These are phyloP conservation scores for Microthyrium microscopicum DNA, from an alignment of 2,329 filamentous ascomycete genomes.

Conservation along the genomic window DNA sequence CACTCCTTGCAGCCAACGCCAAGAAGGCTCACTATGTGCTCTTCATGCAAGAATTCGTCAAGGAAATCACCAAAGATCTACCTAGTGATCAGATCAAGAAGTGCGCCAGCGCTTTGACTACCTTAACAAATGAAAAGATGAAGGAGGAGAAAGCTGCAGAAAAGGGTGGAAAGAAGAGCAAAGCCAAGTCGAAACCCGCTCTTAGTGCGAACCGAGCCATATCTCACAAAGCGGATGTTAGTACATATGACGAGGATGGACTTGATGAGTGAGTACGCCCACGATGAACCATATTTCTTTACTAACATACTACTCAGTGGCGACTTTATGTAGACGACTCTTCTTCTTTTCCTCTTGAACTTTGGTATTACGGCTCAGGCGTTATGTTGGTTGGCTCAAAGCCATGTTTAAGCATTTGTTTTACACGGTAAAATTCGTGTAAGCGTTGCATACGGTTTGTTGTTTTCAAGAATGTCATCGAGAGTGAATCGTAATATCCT, in stretches of 20 bases:
- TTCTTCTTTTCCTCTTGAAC: neutral
- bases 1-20: constrained; percentile 54
- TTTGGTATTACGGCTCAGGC: too few relatives aligned
- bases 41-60: constrained; percentile 82
- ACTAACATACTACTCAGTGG: constrained; percentile 31
- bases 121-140: constrained; percentile 92
- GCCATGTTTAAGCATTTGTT: too few relatives aligned
- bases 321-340: constrained; percentile 49
- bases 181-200: constrained; percentile 89
- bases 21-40: constrained; percentile 85
- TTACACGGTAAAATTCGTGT: too few relatives aligned
- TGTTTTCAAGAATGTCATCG: too few relatives aligned
- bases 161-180: constrained; percentile 91
- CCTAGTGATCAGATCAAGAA: constrained; percentile 95
- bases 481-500: too few relatives aligned
- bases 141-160: constrained; percentile 92
- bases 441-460: too few relatives aligned
- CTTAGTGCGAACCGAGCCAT: constrained; percentile 50
- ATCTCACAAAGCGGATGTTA: constrained; percentile 45
- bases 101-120: constrained; percentile 72
- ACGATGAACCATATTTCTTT: neutral
- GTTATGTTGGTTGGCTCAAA: too few relatives aligned
- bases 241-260: constrained; percentile 59
- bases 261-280: constrained; percentile 60
- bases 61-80: constrained; percentile 73